Evolutionary conservation across 108 stramenopile genomes (phyloP), one percentile per base, ranked within the genome.

Genomic region (Chaetoceros muelleri): DNA sequence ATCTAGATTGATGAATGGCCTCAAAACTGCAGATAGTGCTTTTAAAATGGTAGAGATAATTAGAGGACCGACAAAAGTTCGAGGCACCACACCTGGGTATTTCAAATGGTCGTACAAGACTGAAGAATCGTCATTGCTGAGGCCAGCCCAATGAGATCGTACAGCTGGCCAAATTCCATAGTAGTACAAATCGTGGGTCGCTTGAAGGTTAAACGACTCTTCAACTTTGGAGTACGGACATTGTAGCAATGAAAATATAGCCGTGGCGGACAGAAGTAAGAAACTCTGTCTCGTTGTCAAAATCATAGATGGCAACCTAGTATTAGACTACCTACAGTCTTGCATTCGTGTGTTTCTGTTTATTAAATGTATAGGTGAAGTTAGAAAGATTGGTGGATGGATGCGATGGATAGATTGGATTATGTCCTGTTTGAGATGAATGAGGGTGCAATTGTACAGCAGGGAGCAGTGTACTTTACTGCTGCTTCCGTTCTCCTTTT

Each of bases 221-320:
- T 99, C 99, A n/a, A 98, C 97, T 64, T 99, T 99, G 58, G 85
- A 93, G 54, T 93, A 82, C 0, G 95, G 96, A 68, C 94, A 94
- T 7, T 71, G 46, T 34, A 71, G 22, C 8, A 88, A 69, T 57
- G 79, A 73, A 8, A 66, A 49, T 40, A 40, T 40, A 13, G 8
- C 5, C 5, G 13, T 13, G 34, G 8, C 34, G 13, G 13, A 40
- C 13, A 40, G 34, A 40, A 13, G 8, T 5, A 5, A 40, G 13
- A 40, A 13, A 40, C 34, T 40, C 34, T n/a, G n/a, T n/a, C n/a
- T n/a, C n/a, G n/a, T n/a, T n/a, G n/a, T n/a, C n/a, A n/a, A n/a
- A n/a, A n/a, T n/a, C n/a, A n/a, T n/a, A n/a, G n/a, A n/a, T n/a
- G n/a, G n/a, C n/a, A n/a, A n/a, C n/a, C n/a, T n/a, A n/a, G n/a